Evolutionary conservation across 2,329 filamentous ascomycete genomes (phyloP).

Genomic region (Fusarium hainanense): DNA sequence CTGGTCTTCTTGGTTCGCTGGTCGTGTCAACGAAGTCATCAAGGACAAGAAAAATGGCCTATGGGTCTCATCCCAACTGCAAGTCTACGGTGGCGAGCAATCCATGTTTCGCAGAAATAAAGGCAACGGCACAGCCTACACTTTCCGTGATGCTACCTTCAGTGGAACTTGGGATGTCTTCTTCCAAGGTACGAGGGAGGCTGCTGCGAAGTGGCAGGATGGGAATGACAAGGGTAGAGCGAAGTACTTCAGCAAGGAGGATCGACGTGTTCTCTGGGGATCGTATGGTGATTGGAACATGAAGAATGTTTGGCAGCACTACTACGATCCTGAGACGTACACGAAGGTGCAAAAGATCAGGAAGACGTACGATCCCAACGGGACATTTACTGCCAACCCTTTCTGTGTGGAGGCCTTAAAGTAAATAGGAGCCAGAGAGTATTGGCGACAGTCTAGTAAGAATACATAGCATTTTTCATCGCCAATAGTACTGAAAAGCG

Average conservation of each 20-base stretch:
- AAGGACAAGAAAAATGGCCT: fast-evolving
- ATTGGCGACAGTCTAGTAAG: too few species aligned
- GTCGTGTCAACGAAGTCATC: fast-evolving
- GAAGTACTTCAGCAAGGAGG: not conserved
- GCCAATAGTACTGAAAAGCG: too few species aligned
- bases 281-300: not conserved
- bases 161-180: not conserved
- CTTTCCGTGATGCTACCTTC: not conserved
- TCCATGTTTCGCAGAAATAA: not conserved
- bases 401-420: not conserved
- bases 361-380: not conserved
- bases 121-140: not conserved
- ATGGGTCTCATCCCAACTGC: not conserved
- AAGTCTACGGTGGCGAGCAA: not conserved
- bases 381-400: not conserved
- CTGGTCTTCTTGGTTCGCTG: not conserved
- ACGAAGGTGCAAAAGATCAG: not conserved
- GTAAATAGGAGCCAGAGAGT: too few species aligned
- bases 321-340: not conserved
- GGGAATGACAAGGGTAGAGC: not conserved
- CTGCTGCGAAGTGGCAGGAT: fast-evolving
- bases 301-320: not conserved
- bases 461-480: too few species aligned
- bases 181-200: fast-evolving
- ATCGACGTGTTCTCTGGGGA: not conserved